Conservation (phyloP, 2,329 filamentous ascomycete species). For the Phaeomoniella chlamydospora region DNA sequence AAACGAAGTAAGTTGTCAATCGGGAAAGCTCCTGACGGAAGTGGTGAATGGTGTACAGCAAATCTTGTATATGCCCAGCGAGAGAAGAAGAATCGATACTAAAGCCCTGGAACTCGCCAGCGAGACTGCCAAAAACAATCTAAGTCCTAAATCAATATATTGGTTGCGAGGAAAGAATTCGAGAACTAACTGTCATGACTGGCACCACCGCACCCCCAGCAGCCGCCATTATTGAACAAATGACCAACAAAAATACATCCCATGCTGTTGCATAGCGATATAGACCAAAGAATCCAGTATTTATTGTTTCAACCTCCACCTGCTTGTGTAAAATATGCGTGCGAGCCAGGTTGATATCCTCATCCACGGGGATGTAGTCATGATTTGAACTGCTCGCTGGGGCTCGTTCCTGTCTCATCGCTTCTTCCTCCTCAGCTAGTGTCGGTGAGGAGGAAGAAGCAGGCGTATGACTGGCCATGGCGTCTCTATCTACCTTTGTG, state of each 20-base stretch:
- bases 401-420: no score
- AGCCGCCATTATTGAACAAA: conserved; percentile 50
- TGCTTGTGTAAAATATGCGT: conserved; percentile 52
- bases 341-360: no score
- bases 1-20: conserved; percentile 59
- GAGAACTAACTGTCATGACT: conserved; percentile 68
- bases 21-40: conserved; percentile 41
- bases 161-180: conserved; percentile 22
- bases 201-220: conserved; percentile 59
- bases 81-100: no score
- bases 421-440: no score
- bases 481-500: no score
- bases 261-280: conserved; percentile 54
- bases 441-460: no score
- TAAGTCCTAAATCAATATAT: background rate
- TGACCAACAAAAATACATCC: conserved; percentile 46
- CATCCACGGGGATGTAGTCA: no score
- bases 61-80: no score
- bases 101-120: conserved; percentile 51
- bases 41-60: conserved; percentile 8
- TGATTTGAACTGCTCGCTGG: no score
- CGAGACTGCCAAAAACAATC: conserved; percentile 57
- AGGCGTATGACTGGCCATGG: no score
- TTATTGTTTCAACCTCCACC: conserved; percentile 46
- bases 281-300: conserved; percentile 47